Evolutionary conservation across 2,329 filamentous ascomycete species (phyloP).

Genomic region (Alternaria dauci): DNA sequence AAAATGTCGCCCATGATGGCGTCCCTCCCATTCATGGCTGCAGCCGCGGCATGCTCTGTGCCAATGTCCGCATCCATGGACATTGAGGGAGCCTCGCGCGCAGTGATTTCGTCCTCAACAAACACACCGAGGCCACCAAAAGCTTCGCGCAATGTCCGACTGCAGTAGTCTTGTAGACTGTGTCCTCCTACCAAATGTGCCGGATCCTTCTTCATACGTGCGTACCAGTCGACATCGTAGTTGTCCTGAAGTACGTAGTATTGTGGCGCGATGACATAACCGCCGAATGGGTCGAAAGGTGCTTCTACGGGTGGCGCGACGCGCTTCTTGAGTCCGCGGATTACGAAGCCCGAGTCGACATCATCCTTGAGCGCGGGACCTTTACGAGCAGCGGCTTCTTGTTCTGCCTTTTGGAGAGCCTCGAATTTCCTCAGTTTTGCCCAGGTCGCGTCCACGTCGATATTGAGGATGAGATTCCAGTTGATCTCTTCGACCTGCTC

Average conservation of each 20-base stretch:
- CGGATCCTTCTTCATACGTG: conserved; percentile 70
- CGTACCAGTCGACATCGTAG: conserved; percentile 80
- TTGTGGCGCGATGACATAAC: conserved; percentile 68
- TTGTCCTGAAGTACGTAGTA: conserved; percentile 74
- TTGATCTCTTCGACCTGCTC: conserved; percentile 91
- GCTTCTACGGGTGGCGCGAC: conserved; percentile 70
- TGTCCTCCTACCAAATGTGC: conserved; percentile 82
- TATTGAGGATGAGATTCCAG: conserved; percentile 81
- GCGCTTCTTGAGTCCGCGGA: conserved; percentile 79
- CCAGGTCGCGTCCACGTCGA: conserved; percentile 71
- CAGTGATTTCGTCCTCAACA: conserved; percentile 73
- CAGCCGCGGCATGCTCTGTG: conserved; percentile 55
- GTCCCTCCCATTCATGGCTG: conserved; percentile 66
- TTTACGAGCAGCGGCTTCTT: conserved; percentile 61
- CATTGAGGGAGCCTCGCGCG: conserved; percentile 50
- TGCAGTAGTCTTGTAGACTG: conserved; percentile 80
- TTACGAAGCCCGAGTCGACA: conserved; percentile 59
- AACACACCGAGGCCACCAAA: conserved; percentile 91
- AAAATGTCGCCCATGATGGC: conserved; percentile 57
- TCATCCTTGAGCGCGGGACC: conserved; percentile 52
- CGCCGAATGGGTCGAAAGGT: conserved; percentile 89
- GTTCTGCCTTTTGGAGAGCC: conserved; percentile 69
- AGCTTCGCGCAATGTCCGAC: conserved; percentile 82
- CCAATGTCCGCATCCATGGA: conserved; percentile 44
- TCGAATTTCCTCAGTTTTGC: conserved; percentile 73